Base-by-base conservation (phyloP, 2,329 filamentous ascomycete genomes). In the Penicillium sumatraense region DNA sequence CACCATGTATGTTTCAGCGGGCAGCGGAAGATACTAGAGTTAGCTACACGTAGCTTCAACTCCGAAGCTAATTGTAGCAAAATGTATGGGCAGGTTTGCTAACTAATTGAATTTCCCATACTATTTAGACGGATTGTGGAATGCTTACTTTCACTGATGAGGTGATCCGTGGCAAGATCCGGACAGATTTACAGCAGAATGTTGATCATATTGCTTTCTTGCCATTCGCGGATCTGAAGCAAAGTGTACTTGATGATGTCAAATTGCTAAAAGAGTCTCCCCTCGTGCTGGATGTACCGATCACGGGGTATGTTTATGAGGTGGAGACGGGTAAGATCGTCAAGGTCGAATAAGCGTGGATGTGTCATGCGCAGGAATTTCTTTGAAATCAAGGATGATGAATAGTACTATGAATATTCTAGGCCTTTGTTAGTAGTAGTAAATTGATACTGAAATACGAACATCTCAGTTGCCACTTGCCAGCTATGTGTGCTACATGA, bases 301-400 rank as follows among this genome's bases (percentile, higher is more conserved):
- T 93, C 42, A 89, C 83, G 5, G 90, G 90, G 1, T 93, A 89
- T 84, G 75, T 93, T 2, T 93, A 92, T 74, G 86, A 92, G 65
- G 88, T 93, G 38, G 85, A 90, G 77, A 91, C 84, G 1, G 90
- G 89, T 0, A 86, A 79, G 71, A 80, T 82, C 46, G 80, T 76
- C 59, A 77, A 74, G 51, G 75, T 87, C 10, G 50, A 57, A 21
- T 57, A 20, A 46, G 18, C 16, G n/a, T 46, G 26, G 16, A 21
- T n/a, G 14, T 29, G 14, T 3, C 21, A 27, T 16, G 5, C 26
- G 7, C 14, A 6, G 26, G 3, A 8, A 23, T 41, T 41, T 41
- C 3, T 8, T 36, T 36, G 33, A 5, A 36, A 6, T 18, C 14
- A 16, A 18, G 33, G 18, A 9, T 36, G 33, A 9, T 3, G 4